Evolutionary conservation across 768 basidiomycete genomes (phyloP).

Genomic region (Suillus decipiens): DNA sequence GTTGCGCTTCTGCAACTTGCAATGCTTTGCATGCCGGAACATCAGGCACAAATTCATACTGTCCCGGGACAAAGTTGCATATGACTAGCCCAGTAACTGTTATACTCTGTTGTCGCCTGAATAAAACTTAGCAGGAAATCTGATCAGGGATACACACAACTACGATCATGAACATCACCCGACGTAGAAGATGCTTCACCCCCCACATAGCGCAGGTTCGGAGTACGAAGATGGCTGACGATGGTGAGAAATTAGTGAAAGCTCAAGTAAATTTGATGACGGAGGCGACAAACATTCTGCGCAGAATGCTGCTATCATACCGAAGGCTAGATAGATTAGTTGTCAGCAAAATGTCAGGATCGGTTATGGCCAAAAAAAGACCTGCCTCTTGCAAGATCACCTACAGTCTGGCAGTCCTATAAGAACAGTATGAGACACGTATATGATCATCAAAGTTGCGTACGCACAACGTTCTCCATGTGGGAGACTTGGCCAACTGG

Average conservation of each 20-base stretch:
- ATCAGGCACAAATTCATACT: background rate
- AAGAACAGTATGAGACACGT: no score
- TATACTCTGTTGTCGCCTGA: background rate
- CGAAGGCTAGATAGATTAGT: background rate
- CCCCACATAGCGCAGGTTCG: background rate
- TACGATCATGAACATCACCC: background rate
- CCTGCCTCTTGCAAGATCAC: background rate
- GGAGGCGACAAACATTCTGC: background rate
- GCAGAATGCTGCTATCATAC: background rate
- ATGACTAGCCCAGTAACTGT: no score
- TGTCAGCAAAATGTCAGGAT: background rate
- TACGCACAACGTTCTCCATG: background rate
- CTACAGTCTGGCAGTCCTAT: background rate
- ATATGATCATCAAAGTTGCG: background rate
- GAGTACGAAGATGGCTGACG: constrained; percentile 1
- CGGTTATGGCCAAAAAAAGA: background rate
- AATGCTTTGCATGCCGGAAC: background rate
- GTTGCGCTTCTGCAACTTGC: background rate
- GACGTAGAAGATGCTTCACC: background rate
- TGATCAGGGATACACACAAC: background rate
- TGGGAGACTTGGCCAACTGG: background rate
- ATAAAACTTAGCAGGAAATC: background rate
- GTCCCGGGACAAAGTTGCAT: background rate
- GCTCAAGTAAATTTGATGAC: background rate
- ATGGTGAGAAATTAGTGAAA: background rate